Base-by-base conservation (phyloP, 1,139 yeast species). In the Saccharomyces hybrid region DNA sequence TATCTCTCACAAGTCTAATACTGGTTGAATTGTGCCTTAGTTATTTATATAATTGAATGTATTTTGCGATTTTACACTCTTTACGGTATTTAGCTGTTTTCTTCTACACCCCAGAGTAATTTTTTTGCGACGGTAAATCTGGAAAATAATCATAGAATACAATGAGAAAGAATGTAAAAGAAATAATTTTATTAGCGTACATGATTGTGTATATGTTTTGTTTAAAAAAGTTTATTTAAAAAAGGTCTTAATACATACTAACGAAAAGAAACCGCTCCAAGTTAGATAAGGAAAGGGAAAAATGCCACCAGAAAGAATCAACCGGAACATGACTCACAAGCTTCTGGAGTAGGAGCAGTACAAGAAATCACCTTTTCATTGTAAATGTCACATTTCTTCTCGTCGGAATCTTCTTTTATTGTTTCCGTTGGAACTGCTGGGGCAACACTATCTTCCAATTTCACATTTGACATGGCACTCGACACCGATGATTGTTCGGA, bases 281-380 rank as follows among this genome's bases (percentile, higher is more conserved):
- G 44, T 16, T 16, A 11, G 20, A 38, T 20, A 38, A 5, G 20
- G 25, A 13, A n/a, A 16, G 16, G 20, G 13, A 20, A 13, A 16
- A 38, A 9, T 16, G 16, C 13, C 5, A 16, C 9, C 20, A 14
- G 25, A 38, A 11, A 16, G 23, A 38, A 51, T 74, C 76, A 93
- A 77, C 98, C 98, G 59, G 98, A 91, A 78, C 99, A 93, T 99
- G 93, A 93, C 70, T 93, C 93, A 76, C 99, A 93, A 49, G 98
- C 83, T 74, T 88, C 98, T 57, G 97, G 97, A 76, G 93, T 93
- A 71, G 87, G 84, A 71, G 93, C 90, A 54, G 97, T 96, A 78
- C 99, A 93, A 47, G 97, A 96, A 74, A 93, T 82, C 47, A 86
- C 98, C 75, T 90, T 85, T 34, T 96, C 87, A 71, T 93, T 89